Percentiles rank a stretch among this genome's conserved stretches.
Conservation (phyloP, 371 early-diverging fungal genomes). For the Mortierella sp. region DNA sequence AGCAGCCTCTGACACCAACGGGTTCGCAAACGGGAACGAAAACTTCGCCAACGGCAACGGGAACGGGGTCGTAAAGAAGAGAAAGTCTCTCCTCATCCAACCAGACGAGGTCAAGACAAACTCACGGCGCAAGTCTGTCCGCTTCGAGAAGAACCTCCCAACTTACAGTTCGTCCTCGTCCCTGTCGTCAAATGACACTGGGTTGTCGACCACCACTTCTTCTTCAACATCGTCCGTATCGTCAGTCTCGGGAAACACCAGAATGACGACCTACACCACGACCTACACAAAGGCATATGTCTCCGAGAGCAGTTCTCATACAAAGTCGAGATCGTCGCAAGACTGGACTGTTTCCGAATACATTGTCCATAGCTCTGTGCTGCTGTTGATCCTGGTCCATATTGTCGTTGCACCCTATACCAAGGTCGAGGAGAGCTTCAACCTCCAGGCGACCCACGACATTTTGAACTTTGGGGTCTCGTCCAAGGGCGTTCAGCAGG, state of each 20-base stretch:
- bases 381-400: conserved; percentile 60
- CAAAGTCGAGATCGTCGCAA: not conserved
- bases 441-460: conserved; percentile 93
- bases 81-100: not conserved
- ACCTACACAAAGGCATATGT: not conserved
- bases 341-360: conserved; percentile 12
- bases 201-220: not conserved
- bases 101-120: conserved; percentile 1
- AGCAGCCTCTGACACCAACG: conserved; percentile 9
- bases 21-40: not conserved
- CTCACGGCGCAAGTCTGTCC: conserved; percentile 11
- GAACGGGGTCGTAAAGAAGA: conserved; percentile 9
- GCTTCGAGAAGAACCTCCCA: conserved; percentile 1
- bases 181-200: not conserved
- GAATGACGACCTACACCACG: not conserved
- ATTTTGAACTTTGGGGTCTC: conserved; percentile 68
- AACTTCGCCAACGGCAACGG: conserved; percentile 1
- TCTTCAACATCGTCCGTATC: too few species aligned
- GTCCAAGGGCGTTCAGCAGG: conserved; percentile 49
- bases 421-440: conserved; percentile 98
- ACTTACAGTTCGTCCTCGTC: not conserved
- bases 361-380: conserved; percentile 25
- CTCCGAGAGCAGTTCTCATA: not conserved
- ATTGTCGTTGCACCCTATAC: conserved; percentile 80
- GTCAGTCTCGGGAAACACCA: not conserved